Evolutionary conservation across 768 basidiomycete species (phyloP).

Genomic region (Trichaptum fuscoviolaceum): DNA sequence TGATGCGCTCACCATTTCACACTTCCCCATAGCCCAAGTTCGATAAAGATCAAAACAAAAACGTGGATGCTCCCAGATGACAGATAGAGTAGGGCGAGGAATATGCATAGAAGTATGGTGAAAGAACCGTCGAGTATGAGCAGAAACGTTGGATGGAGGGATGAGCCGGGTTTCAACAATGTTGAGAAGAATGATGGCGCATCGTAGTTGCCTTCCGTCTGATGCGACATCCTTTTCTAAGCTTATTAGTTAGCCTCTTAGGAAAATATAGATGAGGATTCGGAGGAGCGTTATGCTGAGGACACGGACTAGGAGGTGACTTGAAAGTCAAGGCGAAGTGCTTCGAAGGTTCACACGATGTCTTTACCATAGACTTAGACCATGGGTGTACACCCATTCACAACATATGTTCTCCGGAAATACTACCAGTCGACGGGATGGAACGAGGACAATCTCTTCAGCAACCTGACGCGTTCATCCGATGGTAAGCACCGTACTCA

Average conservation of each 20-base stretch:
- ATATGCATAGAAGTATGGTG: constrained; percentile 48
- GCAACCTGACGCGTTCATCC: constrained; percentile 85
- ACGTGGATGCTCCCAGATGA: constrained; percentile 67
- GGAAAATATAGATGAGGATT: background rate
- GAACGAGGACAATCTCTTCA: constrained; percentile 95
- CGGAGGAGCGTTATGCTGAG: background rate
- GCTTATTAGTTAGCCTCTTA: background rate
- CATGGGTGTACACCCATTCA: constrained; percentile 66
- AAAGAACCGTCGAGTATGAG: constrained; percentile 60
- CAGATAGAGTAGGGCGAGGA: constrained; percentile 51
- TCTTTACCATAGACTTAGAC: background rate
- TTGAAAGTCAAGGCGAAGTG: background rate
- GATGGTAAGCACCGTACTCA: constrained; percentile 47
- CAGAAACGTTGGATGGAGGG: constrained; percentile 66
- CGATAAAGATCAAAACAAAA: constrained; percentile 58
- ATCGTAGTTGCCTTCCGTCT: background rate
- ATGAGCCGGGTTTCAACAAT: constrained; percentile 71
- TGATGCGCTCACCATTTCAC: constrained; percentile 62
- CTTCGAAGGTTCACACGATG: constrained; percentile 1
- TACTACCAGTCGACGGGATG: constrained; percentile 94
- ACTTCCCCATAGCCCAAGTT: constrained; percentile 67
- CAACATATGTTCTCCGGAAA: constrained; percentile 79
- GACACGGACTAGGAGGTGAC: background rate
- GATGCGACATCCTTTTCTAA: background rate
- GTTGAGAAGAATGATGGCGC: constrained; percentile 40